Percentiles rank a stretch among this genome's conserved stretches.
These are phyloP conservation scores for Polyplosphaeria fusca DNA, from an alignment of 495 filamentous ascomycete species.

Conservation along the genomic window DNA sequence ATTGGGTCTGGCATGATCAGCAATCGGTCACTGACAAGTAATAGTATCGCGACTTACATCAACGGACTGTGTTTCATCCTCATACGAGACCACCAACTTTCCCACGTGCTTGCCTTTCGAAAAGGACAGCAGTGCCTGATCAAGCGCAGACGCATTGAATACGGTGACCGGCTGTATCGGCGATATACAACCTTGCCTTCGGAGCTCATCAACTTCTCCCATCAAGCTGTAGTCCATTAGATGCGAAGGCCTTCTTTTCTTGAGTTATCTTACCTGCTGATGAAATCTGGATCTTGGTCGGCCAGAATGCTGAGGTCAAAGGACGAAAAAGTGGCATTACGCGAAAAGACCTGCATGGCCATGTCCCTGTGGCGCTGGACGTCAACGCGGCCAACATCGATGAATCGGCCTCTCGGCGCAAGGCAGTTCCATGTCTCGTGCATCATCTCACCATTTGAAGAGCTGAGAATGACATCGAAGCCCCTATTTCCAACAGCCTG, in stretches of 20 bases:
- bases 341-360: slow-evolving; percentile 12
- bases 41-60: not conserved
- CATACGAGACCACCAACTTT: slow-evolving; percentile 34
- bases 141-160: slow-evolving; percentile 24
- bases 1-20: slow-evolving; percentile 11
- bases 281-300: slow-evolving; percentile 4
- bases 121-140: slow-evolving; percentile 16
- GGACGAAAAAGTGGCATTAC: slow-evolving; percentile 22
- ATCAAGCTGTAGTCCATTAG: slow-evolving; percentile 21
- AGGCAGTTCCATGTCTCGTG: slow-evolving; percentile 1
- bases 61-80: slow-evolving; percentile 12
- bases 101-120: slow-evolving; percentile 25
- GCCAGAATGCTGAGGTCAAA: slow-evolving; percentile 10
- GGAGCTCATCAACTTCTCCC: slow-evolving; percentile 30
- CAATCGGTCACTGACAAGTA: not conserved
- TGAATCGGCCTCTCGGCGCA: slow-evolving; percentile 11
- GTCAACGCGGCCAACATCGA: slow-evolving; percentile 25
- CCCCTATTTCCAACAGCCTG: slow-evolving; percentile 2
- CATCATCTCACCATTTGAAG: slow-evolving; percentile 3
- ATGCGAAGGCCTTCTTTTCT: not conserved
- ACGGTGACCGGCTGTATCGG: slow-evolving; percentile 11
- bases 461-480: slow-evolving; percentile 26
- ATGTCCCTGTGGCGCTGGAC: not conserved
- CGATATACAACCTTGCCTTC: slow-evolving; percentile 17
- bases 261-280: not conserved